Base-by-base conservation (phyloP, 345 rosid genomes). In the Linum usitatissimum region DNA sequence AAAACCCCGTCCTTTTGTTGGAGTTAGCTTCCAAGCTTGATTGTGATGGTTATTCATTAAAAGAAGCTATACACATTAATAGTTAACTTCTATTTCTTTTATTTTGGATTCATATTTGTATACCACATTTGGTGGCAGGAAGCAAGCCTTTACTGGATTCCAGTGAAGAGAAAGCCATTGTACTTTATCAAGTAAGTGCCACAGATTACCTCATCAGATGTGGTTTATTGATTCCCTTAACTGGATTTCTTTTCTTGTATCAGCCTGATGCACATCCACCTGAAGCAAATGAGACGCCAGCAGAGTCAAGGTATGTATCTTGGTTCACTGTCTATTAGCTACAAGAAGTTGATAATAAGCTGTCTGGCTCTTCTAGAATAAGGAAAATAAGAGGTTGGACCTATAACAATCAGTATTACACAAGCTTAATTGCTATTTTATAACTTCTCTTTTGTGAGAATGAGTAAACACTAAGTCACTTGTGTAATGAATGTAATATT, bases 81-180 rank as follows among this genome's bases (percentile, higher is more conserved):
- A 30, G 48, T 23, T 42, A 19, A 39, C 58, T 57, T 18, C 60
- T 51, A 42, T 57, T 9, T 17, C 54, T 36, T 64, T 56, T 65
- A 57, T 39, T 23, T 55, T 66, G 53, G 60, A 6, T 64, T 68
- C 66, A 53, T 60, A 61, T 57, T 57, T 20, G 30, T 19, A 57
- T 6, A 57, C 21, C 31, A 3, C 4, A 5, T 12, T 20, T 23
- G 12, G 6, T 64, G 59, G 68, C 85, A 90, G 95, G 87, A 48
- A 70, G 67, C 64, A 79, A 70, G 71, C 68, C 78, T 59, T 57
- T 75, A 42, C 65, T 67, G 64, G 81, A 81, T 58, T 61, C 77
- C 57, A 77, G 54, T 12, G 94, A 87, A 66, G 93, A 89, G 78
- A 93, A 84, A 79, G 97, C 99, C 64, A 84, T 93, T 66, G 90